These are phyloP conservation scores for Mucor piriformis DNA, from an alignment of 371 early-diverging fungal species.

Conservation along the genomic window DNA sequence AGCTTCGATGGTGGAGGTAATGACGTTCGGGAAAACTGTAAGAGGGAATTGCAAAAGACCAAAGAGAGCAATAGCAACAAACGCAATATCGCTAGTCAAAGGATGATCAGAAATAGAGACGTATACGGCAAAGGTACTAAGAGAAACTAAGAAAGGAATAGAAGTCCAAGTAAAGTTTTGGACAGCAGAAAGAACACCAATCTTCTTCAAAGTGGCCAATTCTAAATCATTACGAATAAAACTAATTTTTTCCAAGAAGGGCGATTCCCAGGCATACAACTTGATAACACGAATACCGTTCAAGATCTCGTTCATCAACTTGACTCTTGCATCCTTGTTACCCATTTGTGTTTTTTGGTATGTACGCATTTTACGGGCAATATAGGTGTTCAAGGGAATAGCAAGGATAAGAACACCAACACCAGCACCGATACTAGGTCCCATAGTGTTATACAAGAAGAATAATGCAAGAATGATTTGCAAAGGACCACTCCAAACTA, in stretches of 20 bases:
- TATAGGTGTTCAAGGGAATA: constrained; percentile 71
- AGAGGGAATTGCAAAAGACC: constrained; percentile 94
- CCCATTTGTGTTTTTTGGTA: constrained; percentile 88
- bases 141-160: constrained; percentile 88
- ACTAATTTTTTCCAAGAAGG: constrained; percentile 61
- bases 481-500: constrained; percentile 89
- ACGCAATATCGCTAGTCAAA: constrained; percentile 78
- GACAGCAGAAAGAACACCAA: constrained; percentile 65
- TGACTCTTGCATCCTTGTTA: constrained; percentile 88
- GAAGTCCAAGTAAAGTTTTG: constrained; percentile 74
- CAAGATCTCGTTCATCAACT: constrained; percentile 91
- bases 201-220: constrained; percentile 75
- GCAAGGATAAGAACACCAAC: constrained; percentile 80
- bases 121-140: constrained; percentile 85
- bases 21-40: constrained; percentile 60
- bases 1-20: constrained; percentile 80
- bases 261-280: constrained; percentile 79
- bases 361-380: constrained; percentile 66
- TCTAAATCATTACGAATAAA: constrained; percentile 78
- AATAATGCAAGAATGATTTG: constrained; percentile 83
- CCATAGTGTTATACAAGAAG: constrained; percentile 83
- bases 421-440: constrained; percentile 87
- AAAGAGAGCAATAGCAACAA: constrained; percentile 90
- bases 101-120: constrained; percentile 58
- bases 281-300: constrained; percentile 94